Evolutionary conservation across 345 rosid species (phyloP), one percentile per base, ranked within the genome.

Genomic region (Leavenworthia alabamica): DNA sequence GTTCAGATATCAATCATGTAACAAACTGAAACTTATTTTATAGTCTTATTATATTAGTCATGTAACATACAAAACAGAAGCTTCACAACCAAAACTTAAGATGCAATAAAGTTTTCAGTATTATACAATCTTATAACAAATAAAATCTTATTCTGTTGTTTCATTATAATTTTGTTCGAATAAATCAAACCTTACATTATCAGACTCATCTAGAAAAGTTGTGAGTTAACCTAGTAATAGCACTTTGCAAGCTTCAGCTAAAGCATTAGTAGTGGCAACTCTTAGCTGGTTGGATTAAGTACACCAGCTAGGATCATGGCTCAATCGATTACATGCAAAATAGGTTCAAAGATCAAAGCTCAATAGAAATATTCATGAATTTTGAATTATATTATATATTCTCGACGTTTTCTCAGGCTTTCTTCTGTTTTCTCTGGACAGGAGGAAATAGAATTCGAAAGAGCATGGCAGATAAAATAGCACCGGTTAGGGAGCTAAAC

Each of bases 231-330:
- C 96, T 70, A 92, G 66, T 52, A 89, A 71, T 33, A 89, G 74
- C 53, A 89, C 95, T 71, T 82, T 86, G 78, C 94, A 86, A 42
- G 91, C 83, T 83, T 92, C 97, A 63, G 98, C 98, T 43, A 92
- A 77, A 77, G 98, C 97, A 57, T 97, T 91, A 1, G 97, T 96
- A 62, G 89, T 89, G 23, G 97, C 97, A 5, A 89, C 88, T 77
- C 95, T 80, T 77, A 96, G 7, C 66, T 71, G 2, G 87, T 80
- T 29, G 98, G 98, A 47, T 76, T 79, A 72, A 82, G 56, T 47
- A 89, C 82, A 81, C 95, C 98, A 5, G 97, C 98, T 69, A 92
- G n/a, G n/a, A n/a, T n/a, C n/a, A n/a, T n/a, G n/a, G n/a, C n/a
- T n/a, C n/a, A n/a, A n/a, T n/a, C n/a, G n/a, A n/a, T n/a, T n/a